Base-by-base conservation (phyloP, 1,284 basidiomycete genomes). In the Ustilago sp. region DNA sequence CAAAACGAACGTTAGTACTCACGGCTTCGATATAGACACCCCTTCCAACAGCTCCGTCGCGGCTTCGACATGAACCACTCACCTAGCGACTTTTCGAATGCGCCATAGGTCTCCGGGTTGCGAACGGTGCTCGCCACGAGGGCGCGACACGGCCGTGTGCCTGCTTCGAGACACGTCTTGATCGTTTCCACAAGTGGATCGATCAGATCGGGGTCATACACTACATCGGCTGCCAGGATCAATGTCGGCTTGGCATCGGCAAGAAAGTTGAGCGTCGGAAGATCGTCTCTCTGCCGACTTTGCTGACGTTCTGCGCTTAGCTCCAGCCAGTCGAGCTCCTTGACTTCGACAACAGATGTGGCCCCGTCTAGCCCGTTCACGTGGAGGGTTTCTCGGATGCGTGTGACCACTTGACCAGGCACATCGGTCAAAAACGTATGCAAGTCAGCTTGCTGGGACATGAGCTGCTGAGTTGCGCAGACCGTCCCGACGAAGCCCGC, bases 181-280 rank as follows among this genome's bases (percentile, higher is more conserved):
- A 79, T 68, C 39, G 77, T 74, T 47, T 68, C 61, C 1, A 71
- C 77, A 17, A 79, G 57, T 2, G 77, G 72, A 39, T 58, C 67
- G 50, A 73, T 60, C 35, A 79, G 70, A 59, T 65, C 64, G 36
- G 77, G 77, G 41, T 79, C 77, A 48, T 76, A 79, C 41, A 76
- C 77, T 0, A 79, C 77, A 56, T 79, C 77, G 52, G 77, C 74
- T 9, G 77, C 77, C 4, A 79, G 70, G 47, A 76, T 55, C 43
- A 76, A 64, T 15, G 63, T 76, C 11, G 77, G 77, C 39, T 43
- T 63, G 34, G 63, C 61, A n/a, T 64, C 52, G 23, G 59, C 53
- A 19, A 77, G 64, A n/a, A 77, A 74, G 35, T 53, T 54, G 63
- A 73, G 23, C 15, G 64, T 68, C 11, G 68, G 74, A 38, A 71